phyloP scores from a whole-genome alignment of 768 basidiomycete genomes.

The Boletus bicolor region DNA sequence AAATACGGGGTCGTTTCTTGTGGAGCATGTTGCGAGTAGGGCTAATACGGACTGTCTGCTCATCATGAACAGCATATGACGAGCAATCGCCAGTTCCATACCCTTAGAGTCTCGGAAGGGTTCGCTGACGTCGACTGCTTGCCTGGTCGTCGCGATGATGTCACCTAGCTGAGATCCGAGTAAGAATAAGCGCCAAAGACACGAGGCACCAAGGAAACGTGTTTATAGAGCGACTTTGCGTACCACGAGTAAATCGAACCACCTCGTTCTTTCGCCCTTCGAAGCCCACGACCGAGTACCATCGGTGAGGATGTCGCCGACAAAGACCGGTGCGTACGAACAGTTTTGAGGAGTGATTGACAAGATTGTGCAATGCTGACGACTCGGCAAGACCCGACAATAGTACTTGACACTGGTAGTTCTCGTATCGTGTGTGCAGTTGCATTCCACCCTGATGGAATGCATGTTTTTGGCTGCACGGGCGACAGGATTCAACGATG shows the following conservation, averaged over 20 bases:
- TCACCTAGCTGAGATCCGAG: no score
- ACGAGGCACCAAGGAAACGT: background rate
- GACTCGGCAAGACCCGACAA: background rate
- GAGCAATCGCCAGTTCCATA: no score
- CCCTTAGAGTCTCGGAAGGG: no score
- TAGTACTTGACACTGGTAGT: background rate
- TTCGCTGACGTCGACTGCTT: no score
- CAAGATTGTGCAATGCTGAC: background rate
- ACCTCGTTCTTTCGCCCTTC: no score
- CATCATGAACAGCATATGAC: no score
- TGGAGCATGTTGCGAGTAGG: no score
- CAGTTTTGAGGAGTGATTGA: background rate
- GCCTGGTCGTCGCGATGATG: no score
- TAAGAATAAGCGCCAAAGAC: no score
- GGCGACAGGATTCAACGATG: background rate
- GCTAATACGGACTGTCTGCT: no score
- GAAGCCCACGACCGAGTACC: background rate
- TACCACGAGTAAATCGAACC: background rate
- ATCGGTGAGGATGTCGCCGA: background rate
- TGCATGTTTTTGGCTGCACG: background rate
- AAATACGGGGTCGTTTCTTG: no score
- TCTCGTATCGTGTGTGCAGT: background rate
- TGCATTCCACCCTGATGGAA: background rate
- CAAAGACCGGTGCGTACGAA: background rate
- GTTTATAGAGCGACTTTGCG: background rate